Conservation (phyloP, 805 yeast genomes). For the Starmerella scarabaei region DNA sequence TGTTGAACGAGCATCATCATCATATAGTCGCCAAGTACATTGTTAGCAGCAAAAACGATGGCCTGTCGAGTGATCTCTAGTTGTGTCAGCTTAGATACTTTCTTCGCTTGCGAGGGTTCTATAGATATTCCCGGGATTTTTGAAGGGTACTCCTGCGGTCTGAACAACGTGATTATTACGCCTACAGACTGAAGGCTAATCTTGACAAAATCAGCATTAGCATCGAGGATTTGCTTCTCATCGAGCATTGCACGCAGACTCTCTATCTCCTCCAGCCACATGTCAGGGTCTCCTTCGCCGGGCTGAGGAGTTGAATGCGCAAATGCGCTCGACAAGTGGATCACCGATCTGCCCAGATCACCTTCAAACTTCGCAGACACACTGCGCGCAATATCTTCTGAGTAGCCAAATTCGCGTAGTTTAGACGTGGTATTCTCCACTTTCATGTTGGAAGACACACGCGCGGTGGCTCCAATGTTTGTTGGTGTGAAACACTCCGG, state of each 20-base stretch:
- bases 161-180: constrained; percentile 28
- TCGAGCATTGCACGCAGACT: constrained; percentile 50
- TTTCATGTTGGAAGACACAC: constrained; percentile 38
- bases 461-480: constrained; percentile 24
- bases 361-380: constrained; percentile 29
- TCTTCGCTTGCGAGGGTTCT: constrained; percentile 27
- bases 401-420: constrained; percentile 55
- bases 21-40: constrained; percentile 54
- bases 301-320: constrained; percentile 11
- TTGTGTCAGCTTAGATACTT: constrained; percentile 26
- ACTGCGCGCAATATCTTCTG: constrained; percentile 46
- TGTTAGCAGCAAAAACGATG: constrained; percentile 24
- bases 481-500: constrained; percentile 37
- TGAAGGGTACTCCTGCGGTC: constrained; percentile 46
- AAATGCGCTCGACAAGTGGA: constrained; percentile 25
- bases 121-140: constrained; percentile 58
- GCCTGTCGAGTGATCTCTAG: constrained; percentile 26
- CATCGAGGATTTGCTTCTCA: constrained; percentile 24
- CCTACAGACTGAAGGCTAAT: constrained; percentile 6
- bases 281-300: constrained; percentile 25
- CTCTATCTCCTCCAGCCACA: constrained; percentile 69
- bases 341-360: constrained; percentile 32
- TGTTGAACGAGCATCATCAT: constrained; percentile 61
- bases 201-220: constrained; percentile 6
- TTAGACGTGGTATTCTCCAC: constrained; percentile 47